Evolutionary conservation across 306 rosid species (phyloP).

Genomic region (Erythrophleum fordii): DNA sequence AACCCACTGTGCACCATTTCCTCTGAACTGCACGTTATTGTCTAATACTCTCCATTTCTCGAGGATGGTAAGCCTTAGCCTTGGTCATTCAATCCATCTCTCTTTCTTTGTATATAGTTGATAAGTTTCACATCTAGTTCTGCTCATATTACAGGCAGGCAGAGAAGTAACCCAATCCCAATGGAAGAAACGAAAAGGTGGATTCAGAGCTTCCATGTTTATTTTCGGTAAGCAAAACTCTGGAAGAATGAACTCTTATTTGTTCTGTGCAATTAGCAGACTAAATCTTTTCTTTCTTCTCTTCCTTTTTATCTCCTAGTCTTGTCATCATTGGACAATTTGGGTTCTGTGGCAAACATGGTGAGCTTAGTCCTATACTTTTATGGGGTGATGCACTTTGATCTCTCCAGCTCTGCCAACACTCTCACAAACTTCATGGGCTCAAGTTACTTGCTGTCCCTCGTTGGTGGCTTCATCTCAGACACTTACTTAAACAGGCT

Average conservation of each 20-base stretch:
- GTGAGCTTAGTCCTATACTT: slow-evolving; percentile 80
- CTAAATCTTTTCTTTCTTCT: neutral
- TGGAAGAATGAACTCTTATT: neutral
- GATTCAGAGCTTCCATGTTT: slow-evolving; percentile 73
- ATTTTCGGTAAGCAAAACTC: slow-evolving; percentile 56
- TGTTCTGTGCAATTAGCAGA: neutral
- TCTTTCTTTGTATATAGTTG: neutral
- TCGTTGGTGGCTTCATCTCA: slow-evolving; percentile 84
- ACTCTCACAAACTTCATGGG: slow-evolving; percentile 89
- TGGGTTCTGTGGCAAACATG: slow-evolving; percentile 87
- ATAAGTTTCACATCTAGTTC: slow-evolving; percentile 26
- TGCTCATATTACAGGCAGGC: slow-evolving; percentile 42
- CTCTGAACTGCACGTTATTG: slow-evolving; percentile 29
- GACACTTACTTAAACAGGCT: slow-evolving; percentile 74
- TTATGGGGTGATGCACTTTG: slow-evolving; percentile 62
- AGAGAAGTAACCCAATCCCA: slow-evolving; percentile 44
- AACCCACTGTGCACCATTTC: slow-evolving; percentile 27
- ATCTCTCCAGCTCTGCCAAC: slow-evolving; percentile 68
- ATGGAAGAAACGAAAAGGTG: slow-evolving; percentile 60
- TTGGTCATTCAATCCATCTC: neutral
- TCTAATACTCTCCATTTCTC: slow-evolving; percentile 35
- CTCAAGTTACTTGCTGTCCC: slow-evolving; percentile 74
- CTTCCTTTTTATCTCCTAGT: slow-evolving; percentile 32
- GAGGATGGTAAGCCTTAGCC: slow-evolving; percentile 45
- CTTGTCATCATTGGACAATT: slow-evolving; percentile 70